These are phyloP conservation scores for Endotrypanum monterogeii DNA, from an alignment of 208 protist genomes.

Conservation along the genomic window DNA sequence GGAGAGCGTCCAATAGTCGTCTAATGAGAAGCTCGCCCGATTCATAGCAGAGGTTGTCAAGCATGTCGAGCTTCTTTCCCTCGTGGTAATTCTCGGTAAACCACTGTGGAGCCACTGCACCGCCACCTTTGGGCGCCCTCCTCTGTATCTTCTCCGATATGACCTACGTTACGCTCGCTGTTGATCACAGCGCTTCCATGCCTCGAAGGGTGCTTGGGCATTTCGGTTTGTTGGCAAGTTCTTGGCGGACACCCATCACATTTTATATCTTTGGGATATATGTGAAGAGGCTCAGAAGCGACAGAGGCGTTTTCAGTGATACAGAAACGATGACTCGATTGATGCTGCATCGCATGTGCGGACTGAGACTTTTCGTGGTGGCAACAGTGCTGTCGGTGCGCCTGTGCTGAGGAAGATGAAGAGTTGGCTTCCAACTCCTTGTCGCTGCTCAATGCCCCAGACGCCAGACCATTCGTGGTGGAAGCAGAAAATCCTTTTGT, in stretches of 20 bases:
- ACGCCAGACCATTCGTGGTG: background rate
- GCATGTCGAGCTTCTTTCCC: background rate
- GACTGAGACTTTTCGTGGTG: background rate
- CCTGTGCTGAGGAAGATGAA: background rate
- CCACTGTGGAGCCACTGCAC: background rate
- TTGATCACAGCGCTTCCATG: constrained; percentile 1
- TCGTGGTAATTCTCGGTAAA: background rate
- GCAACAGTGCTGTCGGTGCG: background rate
- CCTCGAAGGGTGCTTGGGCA: constrained; percentile 62
- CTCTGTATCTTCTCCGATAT: background rate
- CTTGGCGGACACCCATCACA: constrained; percentile 52
- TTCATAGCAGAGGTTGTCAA: background rate
- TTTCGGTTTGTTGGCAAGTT: constrained; percentile 45
- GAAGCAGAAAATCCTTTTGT: background rate
- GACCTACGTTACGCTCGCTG: background rate
- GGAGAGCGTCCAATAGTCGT: constrained; percentile 20
- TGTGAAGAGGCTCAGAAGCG: background rate
- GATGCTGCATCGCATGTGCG: background rate
- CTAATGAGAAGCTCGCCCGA: background rate
- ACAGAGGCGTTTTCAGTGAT: background rate
- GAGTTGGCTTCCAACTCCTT: background rate
- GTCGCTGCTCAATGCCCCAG: background rate
- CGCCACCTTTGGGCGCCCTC: background rate
- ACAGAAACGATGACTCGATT: too few species aligned
- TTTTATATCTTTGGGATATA: constrained; percentile 33